Evolutionary conservation across 2,329 filamentous ascomycete genomes (phyloP), one percentile per base, ranked within the genome.

Genomic region (Xylariaceae sp.): DNA sequence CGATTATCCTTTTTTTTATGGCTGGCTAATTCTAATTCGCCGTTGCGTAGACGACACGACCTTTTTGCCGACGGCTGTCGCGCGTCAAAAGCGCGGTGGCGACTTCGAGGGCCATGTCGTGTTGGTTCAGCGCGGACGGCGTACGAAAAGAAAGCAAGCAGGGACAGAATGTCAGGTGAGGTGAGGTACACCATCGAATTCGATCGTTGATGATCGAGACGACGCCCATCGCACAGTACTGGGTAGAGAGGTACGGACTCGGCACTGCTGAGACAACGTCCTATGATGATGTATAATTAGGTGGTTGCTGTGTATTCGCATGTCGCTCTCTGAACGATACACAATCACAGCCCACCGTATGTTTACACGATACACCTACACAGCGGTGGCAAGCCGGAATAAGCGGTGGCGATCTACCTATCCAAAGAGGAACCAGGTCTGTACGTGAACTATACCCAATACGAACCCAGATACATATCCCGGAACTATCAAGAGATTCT

Each of bases 321-420:
- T 53, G n/a, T 39, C 34, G 53, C 12, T 46, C 7, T 47, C 50
- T 11, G 35, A 47, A 35, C 29, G 37, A 46, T 19, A 19, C 50
- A 46, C 53, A 47, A 45, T 46, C 54, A 51, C 46, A 11, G 11
- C 43, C 43, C 12, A 45, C 43, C 29, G 39, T 31, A 26, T 35
- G 7, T 12, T 26, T 6, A 8, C 5, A 34, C n/a, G 31, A 8
- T 29, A 47, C 31, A 37, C 43, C 29, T 29, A 47, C 31, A 37
- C 43, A 26, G 30, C 29, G 43, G 43, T 37, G 45, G 45, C 34
- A n/a, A 47, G 35, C 31, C 19, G 19, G 45, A 47, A 35, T 31
- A 35, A 35, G 45, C 34, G 31, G 45, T 47, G 45, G 45, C 19
- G 45, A 37, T 27, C n/a, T 37, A 12, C 12, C 6, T 19, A 47